Evolutionary conservation across 2,329 filamentous ascomycete genomes (phyloP).

Genomic region (Ambrosiella beaveri): DNA sequence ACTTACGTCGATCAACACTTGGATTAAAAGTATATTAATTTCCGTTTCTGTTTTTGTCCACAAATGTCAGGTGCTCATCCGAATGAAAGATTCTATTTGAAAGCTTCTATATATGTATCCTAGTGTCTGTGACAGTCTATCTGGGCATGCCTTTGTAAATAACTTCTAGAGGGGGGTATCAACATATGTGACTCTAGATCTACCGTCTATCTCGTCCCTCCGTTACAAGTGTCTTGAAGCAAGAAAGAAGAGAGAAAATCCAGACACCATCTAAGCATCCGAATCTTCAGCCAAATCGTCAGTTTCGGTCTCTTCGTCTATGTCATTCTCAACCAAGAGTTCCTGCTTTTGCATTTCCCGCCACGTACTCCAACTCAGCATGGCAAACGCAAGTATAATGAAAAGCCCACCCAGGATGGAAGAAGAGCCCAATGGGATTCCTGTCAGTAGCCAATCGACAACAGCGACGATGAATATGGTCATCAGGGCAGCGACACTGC

Average conservation of each 20-base stretch:
- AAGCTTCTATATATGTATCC: not conserved
- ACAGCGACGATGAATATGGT: slow-evolving; percentile 95
- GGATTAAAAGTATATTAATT: not conserved
- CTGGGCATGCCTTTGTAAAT: no score
- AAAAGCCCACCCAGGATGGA: slow-evolving; percentile 68
- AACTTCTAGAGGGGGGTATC: no score
- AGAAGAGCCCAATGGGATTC: slow-evolving; percentile 54
- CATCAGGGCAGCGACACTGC: slow-evolving; percentile 77
- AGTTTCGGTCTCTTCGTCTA: slow-evolving; percentile 22
- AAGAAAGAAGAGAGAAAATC: not conserved
- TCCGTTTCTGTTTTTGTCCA: no score
- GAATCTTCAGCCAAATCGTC: slow-evolving; percentile 7
- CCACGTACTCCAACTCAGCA: slow-evolving; percentile 83
- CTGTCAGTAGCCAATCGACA: slow-evolving; percentile 74
- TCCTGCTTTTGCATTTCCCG: slow-evolving; percentile 80
- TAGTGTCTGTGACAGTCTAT: no score
- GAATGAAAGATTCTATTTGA: not conserved
- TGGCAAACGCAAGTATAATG: slow-evolving; percentile 75
- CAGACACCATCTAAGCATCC: not conserved
- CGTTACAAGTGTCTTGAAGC: not conserved
- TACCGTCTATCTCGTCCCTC: not conserved
- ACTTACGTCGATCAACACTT: no score
- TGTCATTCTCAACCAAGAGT: slow-evolving; percentile 37
- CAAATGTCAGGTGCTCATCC: no score
- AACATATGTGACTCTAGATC: no score